These are phyloP conservation scores for Coemansia pectinata DNA, from an alignment of 192 early-diverging fungal genomes.

Conservation along the genomic window DNA sequence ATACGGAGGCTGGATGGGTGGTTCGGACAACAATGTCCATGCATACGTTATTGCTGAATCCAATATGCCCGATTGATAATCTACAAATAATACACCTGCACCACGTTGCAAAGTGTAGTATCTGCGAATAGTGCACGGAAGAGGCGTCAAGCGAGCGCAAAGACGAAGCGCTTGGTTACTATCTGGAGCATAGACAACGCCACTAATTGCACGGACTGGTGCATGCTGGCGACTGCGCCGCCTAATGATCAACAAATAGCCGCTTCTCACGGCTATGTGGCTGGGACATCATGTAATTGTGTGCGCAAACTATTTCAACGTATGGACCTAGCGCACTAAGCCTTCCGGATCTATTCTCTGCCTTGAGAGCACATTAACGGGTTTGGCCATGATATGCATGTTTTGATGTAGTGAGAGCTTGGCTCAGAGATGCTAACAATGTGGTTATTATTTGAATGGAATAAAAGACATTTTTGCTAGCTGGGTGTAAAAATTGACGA, in stretches of 20 bases:
- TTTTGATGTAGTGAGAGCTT: not conserved
- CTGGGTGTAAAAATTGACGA: not conserved
- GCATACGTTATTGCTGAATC: not conserved
- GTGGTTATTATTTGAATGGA: not conserved
- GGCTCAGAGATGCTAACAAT: not conserved
- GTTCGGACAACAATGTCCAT: not conserved
- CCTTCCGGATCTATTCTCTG: not conserved
- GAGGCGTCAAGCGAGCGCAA: not conserved
- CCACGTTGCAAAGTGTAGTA: not conserved
- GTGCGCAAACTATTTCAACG: not conserved
- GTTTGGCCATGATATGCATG: too few species aligned
- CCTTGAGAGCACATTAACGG: not conserved
- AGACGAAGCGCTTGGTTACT: not conserved
- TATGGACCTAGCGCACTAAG: not conserved
- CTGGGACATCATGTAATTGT: not conserved
- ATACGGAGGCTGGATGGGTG: not conserved
- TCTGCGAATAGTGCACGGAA: not conserved
- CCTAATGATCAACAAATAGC: not conserved
- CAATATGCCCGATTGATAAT: constrained; percentile 6
- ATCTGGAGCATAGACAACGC: not conserved
- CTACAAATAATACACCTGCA: not conserved
- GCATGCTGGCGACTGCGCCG: not conserved
- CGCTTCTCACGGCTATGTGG: not conserved
- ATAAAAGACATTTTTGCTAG: not conserved
- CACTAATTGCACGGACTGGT: not conserved